A percentile compares a stretch with the other conserved stretches of the same genome.
phyloP scores from a whole-genome alignment of 495 filamentous ascomycete species.

The Tricharina praecox region DNA sequence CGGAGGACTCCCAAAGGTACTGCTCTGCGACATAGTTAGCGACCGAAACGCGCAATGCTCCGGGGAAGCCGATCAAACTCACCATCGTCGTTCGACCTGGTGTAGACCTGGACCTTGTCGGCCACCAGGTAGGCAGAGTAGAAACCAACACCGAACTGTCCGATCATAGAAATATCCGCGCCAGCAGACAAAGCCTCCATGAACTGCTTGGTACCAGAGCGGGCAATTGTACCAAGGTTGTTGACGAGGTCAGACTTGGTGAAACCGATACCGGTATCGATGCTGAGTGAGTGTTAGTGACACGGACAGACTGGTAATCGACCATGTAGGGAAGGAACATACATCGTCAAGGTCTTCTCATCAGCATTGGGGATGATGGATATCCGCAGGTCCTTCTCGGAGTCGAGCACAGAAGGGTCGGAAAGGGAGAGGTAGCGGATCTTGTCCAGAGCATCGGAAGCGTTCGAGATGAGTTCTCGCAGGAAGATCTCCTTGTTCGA shows the following conservation, averaged over 20 bases:
- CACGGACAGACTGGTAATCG: background rate
- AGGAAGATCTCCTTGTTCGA: constrained; percentile 98
- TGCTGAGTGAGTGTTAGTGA: constrained; percentile 22
- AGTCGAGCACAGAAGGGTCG: constrained; percentile 89
- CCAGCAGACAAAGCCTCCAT: constrained; percentile 98
- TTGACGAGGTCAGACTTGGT: constrained; percentile 99
- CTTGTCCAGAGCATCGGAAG: constrained; percentile 97
- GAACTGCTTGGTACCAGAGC: constrained; percentile 99
- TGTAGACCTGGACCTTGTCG: constrained; percentile 84
- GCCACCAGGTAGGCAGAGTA: constrained; percentile 99
- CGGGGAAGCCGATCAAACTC: constrained; percentile 1
- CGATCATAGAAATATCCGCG: constrained; percentile 99
- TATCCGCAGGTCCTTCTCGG: constrained; percentile 90
- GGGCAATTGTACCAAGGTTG: constrained; percentile 98
- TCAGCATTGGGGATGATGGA: constrained; percentile 96
- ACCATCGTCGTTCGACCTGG: constrained; percentile 96
- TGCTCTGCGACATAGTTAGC: constrained; percentile 38
- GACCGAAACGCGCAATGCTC: too few species aligned
- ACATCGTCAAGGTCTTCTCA: constrained; percentile 86
- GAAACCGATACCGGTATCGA: constrained; percentile 98
- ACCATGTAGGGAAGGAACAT: too few species aligned
- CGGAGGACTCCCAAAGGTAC: constrained; percentile 97
- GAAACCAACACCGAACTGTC: constrained; percentile 99
- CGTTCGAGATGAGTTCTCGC: constrained; percentile 92
- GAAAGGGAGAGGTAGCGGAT: constrained; percentile 96